Conservation (phyloP, 768 basidiomycete species). For the Lentinula raphanica region DNA sequence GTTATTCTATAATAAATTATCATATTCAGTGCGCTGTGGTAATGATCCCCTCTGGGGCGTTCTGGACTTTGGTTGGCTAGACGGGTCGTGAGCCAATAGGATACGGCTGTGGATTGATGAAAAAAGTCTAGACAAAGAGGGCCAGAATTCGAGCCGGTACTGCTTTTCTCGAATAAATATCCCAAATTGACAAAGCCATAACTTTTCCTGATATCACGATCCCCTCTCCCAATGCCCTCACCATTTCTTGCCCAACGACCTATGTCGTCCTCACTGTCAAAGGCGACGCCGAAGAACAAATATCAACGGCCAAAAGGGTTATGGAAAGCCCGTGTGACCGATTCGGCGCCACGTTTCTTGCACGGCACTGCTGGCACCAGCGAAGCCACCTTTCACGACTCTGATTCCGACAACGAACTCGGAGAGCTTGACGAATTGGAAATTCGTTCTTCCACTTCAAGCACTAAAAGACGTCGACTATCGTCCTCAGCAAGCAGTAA, state of each 20-base stretch:
- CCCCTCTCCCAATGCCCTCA: conserved; percentile 1
- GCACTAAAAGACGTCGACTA: not conserved
- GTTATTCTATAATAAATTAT: conserved; percentile 1
- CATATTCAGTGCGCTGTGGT: not conserved
- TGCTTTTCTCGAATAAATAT: conserved; percentile 6
- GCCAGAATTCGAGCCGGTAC: conserved; percentile 6
- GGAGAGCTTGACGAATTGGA: conserved; percentile 9
- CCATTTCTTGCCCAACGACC: not conserved
- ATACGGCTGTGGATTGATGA: not conserved
- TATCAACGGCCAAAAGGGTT: conserved; percentile 32
- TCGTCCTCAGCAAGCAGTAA: not conserved
- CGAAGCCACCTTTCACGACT: conserved; percentile 11
- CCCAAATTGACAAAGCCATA: conserved; percentile 5
- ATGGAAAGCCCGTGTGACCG: conserved; percentile 39
- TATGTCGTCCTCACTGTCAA: not conserved
- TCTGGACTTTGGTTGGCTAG: conserved; percentile 8
- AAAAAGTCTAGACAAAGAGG: conserved; percentile 1
- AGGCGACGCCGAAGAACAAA: not conserved
- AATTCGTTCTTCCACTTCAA: not conserved
- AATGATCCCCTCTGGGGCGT: not conserved
- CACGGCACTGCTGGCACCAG: conserved; percentile 6
- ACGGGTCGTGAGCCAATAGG: conserved; percentile 2
- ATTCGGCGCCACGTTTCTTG: conserved; percentile 18
- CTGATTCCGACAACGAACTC: conserved; percentile 20
- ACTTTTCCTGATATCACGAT: conserved; percentile 1